phyloP scores from a whole-genome alignment of 345 rosid genomes.

The Lepidium aucheri region DNA sequence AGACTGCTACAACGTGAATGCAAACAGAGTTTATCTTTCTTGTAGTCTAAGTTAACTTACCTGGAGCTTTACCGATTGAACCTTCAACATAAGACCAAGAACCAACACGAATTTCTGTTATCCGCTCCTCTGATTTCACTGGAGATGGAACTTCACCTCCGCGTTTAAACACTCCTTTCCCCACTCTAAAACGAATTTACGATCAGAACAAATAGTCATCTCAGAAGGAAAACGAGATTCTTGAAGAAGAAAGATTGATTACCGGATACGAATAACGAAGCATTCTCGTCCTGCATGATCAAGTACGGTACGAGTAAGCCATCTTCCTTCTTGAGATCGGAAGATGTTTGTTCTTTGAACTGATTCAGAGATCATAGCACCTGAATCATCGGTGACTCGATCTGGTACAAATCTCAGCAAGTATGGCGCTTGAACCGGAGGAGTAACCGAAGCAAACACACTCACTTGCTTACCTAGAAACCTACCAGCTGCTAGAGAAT shows the following conservation, averaged over 20 bases:
- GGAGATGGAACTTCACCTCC: conserved; percentile 67
- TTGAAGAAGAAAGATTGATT: background rate
- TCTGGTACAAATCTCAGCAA: conserved; percentile 86
- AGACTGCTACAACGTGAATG: background rate
- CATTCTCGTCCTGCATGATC: conserved; percentile 88
- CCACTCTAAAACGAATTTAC: conserved; percentile 38
- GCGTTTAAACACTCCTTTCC: conserved; percentile 78
- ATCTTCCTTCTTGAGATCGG: conserved; percentile 83
- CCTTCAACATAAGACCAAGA: conserved; percentile 83
- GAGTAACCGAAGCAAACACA: conserved; percentile 59
- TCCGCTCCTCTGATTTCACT: conserved; percentile 65
- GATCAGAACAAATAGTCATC: background rate
- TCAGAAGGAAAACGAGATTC: background rate
- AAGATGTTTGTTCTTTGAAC: conserved; percentile 57
- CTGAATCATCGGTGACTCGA: conserved; percentile 81
- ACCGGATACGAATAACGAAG: conserved; percentile 75
- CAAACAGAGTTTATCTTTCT: background rate
- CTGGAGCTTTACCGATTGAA: conserved; percentile 87
- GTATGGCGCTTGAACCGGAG: conserved; percentile 84
- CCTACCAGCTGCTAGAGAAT: conserved; percentile 47
- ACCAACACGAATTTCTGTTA: conserved; percentile 80
- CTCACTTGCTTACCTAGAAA: conserved; percentile 37
- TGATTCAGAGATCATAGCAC: conserved; percentile 87
- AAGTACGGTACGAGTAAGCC: conserved; percentile 90
- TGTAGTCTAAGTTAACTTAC: conserved; percentile 32